Conservation (phyloP, 129 eudicot genomes). For the Lactuca sativa region DNA sequence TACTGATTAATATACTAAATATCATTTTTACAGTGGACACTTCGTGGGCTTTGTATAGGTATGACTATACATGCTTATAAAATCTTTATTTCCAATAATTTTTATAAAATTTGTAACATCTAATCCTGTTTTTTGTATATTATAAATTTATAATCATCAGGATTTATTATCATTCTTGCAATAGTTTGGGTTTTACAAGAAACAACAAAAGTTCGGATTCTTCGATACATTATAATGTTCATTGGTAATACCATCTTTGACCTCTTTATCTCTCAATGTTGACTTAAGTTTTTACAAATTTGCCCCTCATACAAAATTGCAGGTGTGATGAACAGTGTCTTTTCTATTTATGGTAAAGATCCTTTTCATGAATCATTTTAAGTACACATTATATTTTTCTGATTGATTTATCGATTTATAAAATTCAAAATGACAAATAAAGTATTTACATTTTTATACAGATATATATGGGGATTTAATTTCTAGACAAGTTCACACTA, state of each 20-base stretch:
- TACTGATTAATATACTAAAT: conserved; percentile 2
- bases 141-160: conserved; percentile 32
- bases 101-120: conserved; percentile 4
- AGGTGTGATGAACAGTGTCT: conserved; percentile 98
- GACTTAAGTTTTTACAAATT: conserved; percentile 11
- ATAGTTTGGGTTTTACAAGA: conserved; percentile 65
- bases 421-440: neutral
- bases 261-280: conserved; percentile 6
- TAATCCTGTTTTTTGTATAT: conserved; percentile 7
- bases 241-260: conserved; percentile 38
- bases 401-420: neutral
- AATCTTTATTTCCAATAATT: neutral
- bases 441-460: conserved; percentile 35
- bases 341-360: conserved; percentile 89
- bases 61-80: conserved; percentile 9
- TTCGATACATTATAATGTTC: conserved; percentile 58
- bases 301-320: conserved; percentile 30
- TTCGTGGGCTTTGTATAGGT: conserved; percentile 54
- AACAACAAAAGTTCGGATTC: conserved; percentile 52
- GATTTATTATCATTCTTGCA: conserved; percentile 53
- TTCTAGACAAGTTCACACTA: conserved; percentile 85
- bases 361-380: neutral
- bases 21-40: conserved; percentile 53
- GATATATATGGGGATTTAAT: conserved; percentile 95
- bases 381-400: neutral